Evolutionary conservation across 2,329 filamentous ascomycete species (phyloP).

Genomic region (Ophiocordyceps camponoti-floridani): DNA sequence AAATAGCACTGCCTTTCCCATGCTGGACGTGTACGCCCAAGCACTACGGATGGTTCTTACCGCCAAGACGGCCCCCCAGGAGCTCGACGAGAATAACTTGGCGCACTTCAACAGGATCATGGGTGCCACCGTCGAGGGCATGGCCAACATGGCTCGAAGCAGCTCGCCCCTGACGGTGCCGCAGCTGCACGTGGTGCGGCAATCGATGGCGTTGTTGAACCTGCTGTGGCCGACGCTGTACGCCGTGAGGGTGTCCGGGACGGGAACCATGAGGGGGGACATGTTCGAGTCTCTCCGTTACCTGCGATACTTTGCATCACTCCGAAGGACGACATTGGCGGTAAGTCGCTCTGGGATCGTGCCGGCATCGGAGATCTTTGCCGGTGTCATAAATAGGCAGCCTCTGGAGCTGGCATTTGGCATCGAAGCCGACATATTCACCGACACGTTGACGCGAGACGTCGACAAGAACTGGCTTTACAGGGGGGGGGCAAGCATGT

Average conservation of each 20-base stretch:
- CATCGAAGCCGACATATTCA: constrained; percentile 19
- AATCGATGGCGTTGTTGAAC: constrained; percentile 12
- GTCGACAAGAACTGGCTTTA: constrained; percentile 25
- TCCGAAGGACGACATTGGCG: constrained; percentile 5
- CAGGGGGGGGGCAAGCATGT: constrained; percentile 13
- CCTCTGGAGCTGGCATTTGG: constrained; percentile 3
- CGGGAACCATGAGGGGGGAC: neutral
- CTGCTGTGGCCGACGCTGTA: constrained; percentile 13
- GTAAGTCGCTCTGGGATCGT: constrained; percentile 4
- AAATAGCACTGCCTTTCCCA: constrained; percentile 21
- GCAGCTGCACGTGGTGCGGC: constrained; percentile 11
- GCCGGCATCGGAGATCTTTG: constrained; percentile 7
- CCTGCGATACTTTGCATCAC: constrained; percentile 5
- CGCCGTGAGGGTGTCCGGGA: constrained; percentile 4
- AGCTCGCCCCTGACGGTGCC: constrained; percentile 5
- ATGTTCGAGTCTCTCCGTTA: constrained; percentile 5
- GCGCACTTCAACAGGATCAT: constrained; percentile 15
- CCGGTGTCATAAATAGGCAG: constrained; percentile 4
- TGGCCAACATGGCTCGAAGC: constrained; percentile 9
- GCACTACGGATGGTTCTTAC: constrained; percentile 21
- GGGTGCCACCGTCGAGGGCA: constrained; percentile 10
- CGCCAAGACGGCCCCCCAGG: constrained; percentile 15
- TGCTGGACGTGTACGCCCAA: constrained; percentile 31
- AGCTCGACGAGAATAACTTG: constrained; percentile 17
- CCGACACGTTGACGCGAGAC: constrained; percentile 23